phyloP scores from a whole-genome alignment of 495 filamentous ascomycete genomes.

The Neohortaea acidophila region DNA sequence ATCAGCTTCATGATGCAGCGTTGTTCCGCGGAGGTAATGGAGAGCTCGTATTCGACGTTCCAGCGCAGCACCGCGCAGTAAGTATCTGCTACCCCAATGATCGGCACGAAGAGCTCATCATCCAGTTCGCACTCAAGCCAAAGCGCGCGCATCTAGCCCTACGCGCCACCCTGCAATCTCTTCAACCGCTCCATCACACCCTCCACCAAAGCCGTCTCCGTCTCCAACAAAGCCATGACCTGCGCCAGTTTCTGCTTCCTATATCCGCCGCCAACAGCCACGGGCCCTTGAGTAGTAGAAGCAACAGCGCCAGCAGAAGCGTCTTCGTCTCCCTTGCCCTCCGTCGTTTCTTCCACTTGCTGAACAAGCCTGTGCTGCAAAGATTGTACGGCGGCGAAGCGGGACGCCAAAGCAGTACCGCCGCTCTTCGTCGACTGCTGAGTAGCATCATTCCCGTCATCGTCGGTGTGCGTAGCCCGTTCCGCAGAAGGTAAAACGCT shows the following conservation, averaged over 20 bases:
- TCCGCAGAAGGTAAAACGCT: constrained; percentile 19
- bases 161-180: constrained; percentile 9
- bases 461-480: constrained; percentile 1
- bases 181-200: constrained; percentile 17
- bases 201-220: constrained; percentile 20
- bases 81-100: too few species aligned
- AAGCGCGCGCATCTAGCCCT: too few species aligned
- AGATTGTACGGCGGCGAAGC: constrained; percentile 17
- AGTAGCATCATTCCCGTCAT: constrained; percentile 9
- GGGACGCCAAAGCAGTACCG: constrained; percentile 8
- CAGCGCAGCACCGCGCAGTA: too few species aligned
- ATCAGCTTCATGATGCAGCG: too few species aligned
- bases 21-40: too few species aligned
- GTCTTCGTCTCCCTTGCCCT: neutral
- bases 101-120: too few species aligned
- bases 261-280: constrained; percentile 15
- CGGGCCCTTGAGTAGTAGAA: too few species aligned
- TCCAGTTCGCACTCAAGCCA: too few species aligned
- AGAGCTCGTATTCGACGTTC: too few species aligned
- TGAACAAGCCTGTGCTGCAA: constrained; percentile 15
- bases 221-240: constrained; percentile 19
- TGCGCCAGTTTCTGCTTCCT: constrained; percentile 20
- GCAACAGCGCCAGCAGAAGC: neutral
- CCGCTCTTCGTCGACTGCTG: neutral
- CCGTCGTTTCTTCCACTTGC: constrained; percentile 16